Evolutionary conservation across 2,329 filamentous ascomycete species (phyloP).

Genomic region (Sporothrix variecibatus): DNA sequence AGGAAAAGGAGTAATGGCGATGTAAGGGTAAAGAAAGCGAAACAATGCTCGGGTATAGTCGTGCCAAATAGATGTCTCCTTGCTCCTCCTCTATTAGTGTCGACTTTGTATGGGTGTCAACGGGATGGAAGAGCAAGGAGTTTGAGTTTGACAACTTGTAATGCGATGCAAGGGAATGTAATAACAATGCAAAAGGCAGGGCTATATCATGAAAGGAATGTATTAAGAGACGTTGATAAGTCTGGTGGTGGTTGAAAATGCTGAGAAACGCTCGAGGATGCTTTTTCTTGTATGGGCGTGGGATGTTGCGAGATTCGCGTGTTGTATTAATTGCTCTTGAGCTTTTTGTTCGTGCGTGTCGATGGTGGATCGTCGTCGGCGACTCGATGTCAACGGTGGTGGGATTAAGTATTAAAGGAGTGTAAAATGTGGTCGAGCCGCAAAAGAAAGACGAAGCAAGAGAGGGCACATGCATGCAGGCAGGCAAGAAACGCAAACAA

Average conservation of each 20-base stretch:
- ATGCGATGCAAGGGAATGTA: not conserved
- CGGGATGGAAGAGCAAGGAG: not conserved
- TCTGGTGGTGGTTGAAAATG: not conserved
- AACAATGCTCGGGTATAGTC: not conserved
- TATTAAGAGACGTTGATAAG: not conserved
- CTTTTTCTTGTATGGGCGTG: not conserved
- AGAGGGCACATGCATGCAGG: not conserved
- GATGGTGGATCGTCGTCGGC: not conserved
- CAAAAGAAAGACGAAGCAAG: not conserved
- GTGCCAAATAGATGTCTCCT: not conserved
- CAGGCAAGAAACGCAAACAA: constrained; percentile 8
- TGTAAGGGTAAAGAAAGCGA: not conserved
- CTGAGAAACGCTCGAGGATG: not conserved
- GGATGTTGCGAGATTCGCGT: not conserved
- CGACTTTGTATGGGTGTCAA: not conserved
- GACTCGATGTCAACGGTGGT: not conserved
- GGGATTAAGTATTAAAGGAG: constrained; percentile 4
- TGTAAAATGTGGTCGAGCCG: not conserved
- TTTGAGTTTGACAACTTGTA: not conserved
- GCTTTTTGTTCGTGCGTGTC: not conserved
- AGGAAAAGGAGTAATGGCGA: not conserved
- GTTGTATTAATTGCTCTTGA: not conserved
- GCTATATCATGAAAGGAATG: not conserved
- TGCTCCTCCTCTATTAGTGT: not conserved
- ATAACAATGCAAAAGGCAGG: not conserved